Evolutionary conservation across 305 asterid species (phyloP), one percentile per base, ranked within the genome.

Genomic region (Fraxinus sp.): DNA sequence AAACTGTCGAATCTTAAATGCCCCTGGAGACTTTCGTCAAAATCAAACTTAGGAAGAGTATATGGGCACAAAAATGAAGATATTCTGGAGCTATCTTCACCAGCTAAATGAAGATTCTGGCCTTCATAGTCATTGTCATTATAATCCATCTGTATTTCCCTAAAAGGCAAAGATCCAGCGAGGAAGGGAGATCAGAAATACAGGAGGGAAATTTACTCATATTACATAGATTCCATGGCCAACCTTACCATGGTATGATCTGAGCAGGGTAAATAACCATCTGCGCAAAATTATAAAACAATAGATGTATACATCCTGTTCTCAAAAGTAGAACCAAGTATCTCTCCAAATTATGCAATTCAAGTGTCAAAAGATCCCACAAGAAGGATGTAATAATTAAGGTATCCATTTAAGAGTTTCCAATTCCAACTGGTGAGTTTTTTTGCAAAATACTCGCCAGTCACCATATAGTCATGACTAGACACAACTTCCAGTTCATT

Each of bases 1-100:
- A 97, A 92, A 86, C 95, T 94, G 84, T 95, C 98, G 87, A 94
- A 96, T 84, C 98, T 94, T 86, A 94, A 78, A 92, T 94, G 92
- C 78, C 94, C 97, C 74, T 94, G 92, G 76, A 93, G 92, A 85
- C 84, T 89, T 85, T 90, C 97, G 79, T 97, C 98, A 94, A 93
- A 97, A 86, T 97, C 99, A 86, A 94, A 97, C 89, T 94, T 97
- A 77, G 99, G 99, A 86, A 96, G 97, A 79, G 97, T 86, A 89
- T 89, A 97, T 81, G 98, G 95, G 81, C 87, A 91, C 84, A 94
- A 90, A 84, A 93, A 95, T 88, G 98, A 89, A 78, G 95, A 90
- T 84, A 90, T 81, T 86, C 91, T 94, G 73, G 98, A 93, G 93
- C 86, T 91, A 79, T 94, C 98, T 92, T 94, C 98, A 87, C 97